Conservation (phyloP, 2,329 filamentous ascomycete genomes). For the Pseudogymnoascus sp. region DNA sequence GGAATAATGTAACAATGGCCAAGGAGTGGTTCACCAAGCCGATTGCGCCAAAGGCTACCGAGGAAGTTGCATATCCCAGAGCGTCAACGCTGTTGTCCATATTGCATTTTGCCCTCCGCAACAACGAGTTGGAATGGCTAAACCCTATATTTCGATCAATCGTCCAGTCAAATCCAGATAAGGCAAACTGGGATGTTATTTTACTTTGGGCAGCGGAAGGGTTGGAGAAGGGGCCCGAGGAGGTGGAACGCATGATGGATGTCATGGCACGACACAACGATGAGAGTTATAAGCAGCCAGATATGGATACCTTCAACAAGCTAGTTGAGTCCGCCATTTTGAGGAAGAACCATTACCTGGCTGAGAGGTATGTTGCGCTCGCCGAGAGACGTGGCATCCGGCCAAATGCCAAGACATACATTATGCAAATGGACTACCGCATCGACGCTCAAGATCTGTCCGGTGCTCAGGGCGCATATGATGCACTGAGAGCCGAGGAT, state of each 20-base stretch:
- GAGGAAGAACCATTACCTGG: slow-evolving; percentile 61
- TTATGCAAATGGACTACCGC: slow-evolving; percentile 69
- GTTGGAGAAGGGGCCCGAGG: slow-evolving; percentile 60
- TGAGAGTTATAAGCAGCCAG: slow-evolving; percentile 45
- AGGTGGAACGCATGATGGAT: slow-evolving; percentile 65
- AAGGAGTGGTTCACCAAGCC: slow-evolving; percentile 60
- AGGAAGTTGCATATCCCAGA: slow-evolving; percentile 26
- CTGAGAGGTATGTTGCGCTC: slow-evolving; percentile 64
- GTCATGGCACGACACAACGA: slow-evolving; percentile 50
- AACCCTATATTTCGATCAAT: slow-evolving; percentile 46
- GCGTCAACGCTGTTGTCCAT: slow-evolving; percentile 44
- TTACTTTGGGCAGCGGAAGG: slow-evolving; percentile 69
- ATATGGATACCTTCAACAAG: slow-evolving; percentile 66
- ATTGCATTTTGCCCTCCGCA: slow-evolving; percentile 54
- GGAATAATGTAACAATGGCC: slow-evolving; percentile 50
- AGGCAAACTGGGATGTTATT: slow-evolving; percentile 61
- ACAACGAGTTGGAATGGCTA: slow-evolving; percentile 54
- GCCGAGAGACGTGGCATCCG: slow-evolving; percentile 56
- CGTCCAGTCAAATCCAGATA: slow-evolving; percentile 37
- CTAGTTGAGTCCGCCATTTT: slow-evolving; percentile 66
- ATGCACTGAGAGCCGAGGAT: slow-evolving; percentile 50
- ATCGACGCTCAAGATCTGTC: slow-evolving; percentile 65
- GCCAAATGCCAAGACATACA: slow-evolving; percentile 61
- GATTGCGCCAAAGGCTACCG: slow-evolving; percentile 25
- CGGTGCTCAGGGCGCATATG: slow-evolving; percentile 60